Evolutionary conservation across 306 rosid genomes (phyloP).

Genomic region (Canavalia ensiformis): DNA sequence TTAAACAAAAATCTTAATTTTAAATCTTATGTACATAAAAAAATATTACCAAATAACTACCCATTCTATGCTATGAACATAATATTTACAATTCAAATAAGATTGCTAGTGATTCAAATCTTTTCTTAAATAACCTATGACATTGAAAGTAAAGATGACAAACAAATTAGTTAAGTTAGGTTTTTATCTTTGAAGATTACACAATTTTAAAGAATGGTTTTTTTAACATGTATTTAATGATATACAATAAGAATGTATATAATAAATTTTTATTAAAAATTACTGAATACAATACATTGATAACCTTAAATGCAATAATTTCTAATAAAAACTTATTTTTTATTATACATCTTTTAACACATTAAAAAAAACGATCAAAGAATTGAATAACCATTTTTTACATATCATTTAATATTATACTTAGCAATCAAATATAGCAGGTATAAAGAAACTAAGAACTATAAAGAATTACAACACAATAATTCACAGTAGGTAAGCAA

Average conservation of each 20-base stretch:
- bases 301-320: no score
- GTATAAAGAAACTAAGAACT: neutral
- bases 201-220: neutral
- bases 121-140: constrained; percentile 4
- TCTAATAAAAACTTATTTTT: no score
- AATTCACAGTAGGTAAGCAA: constrained; percentile 32
- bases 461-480: neutral
- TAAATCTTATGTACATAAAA: no score
- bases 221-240: no score
- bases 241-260: no score
- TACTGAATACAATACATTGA: no score
- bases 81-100: no score
- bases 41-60: no score
- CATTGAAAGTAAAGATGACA: constrained; percentile 18
- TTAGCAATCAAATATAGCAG: neutral
- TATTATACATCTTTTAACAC: no score
- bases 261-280: no score
- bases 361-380: neutral
- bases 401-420: neutral
- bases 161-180: constrained; percentile 27
- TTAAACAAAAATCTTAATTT: no score
- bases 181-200: constrained; percentile 11
- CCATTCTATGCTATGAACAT: no score
- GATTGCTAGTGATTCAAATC: constrained; percentile 27
- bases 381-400: neutral